phyloP scores from a whole-genome alignment of 148 eudicot species.

The Simmondsia chinensis region DNA sequence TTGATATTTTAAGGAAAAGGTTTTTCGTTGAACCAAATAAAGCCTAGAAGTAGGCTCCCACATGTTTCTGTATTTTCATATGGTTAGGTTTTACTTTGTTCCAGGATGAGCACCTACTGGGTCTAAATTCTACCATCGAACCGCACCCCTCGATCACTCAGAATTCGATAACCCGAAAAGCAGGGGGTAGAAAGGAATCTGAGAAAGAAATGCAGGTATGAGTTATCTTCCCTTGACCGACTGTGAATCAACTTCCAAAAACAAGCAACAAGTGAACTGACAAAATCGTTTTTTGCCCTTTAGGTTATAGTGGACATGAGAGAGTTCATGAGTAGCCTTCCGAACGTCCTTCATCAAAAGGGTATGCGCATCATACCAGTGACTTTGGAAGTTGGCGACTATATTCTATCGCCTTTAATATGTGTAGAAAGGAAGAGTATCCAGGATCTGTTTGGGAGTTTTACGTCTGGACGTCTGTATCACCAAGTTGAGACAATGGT shows the following conservation, averaged over 20 bases:
- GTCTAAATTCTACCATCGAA: slow-evolving; percentile 44
- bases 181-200: slow-evolving; percentile 87
- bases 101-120: slow-evolving; percentile 74
- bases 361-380: slow-evolving; percentile 95
- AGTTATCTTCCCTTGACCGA: background rate
- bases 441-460: slow-evolving; percentile 92
- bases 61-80: background rate
- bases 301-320: slow-evolving; percentile 99
- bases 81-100: slow-evolving; percentile 6
- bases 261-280: background rate
- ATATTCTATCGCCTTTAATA: slow-evolving; percentile 84
- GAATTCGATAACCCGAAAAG: slow-evolving; percentile 81
- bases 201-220: slow-evolving; percentile 79
- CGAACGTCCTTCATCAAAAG: slow-evolving; percentile 97
- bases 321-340: slow-evolving; percentile 99
- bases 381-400: slow-evolving; percentile 96
- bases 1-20: too few species aligned
- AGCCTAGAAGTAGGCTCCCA: background rate
- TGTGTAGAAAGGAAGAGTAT: slow-evolving; percentile 98
- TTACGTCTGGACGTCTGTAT: slow-evolving; percentile 85
- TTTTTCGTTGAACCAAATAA: too few species aligned
- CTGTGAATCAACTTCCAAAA: background rate
- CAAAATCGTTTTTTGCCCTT: too few species aligned
- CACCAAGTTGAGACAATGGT: slow-evolving; percentile 93
- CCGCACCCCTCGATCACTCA: slow-evolving; percentile 40